phyloP scores from a whole-genome alignment of 345 rosid species.

The Eucalyptus cloeziana region DNA sequence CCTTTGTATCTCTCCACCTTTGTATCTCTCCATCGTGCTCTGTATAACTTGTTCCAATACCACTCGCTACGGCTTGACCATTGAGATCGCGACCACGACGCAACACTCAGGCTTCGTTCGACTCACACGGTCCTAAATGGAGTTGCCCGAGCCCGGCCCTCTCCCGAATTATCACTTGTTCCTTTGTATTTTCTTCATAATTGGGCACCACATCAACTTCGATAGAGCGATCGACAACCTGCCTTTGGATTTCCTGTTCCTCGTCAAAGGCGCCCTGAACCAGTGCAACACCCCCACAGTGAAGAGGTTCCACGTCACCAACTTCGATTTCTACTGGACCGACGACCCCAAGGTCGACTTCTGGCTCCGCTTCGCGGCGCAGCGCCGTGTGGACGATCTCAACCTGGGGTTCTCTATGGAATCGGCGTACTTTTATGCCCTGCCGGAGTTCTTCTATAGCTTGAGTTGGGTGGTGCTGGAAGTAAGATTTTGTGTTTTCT shows the following conservation, averaged over 20 bases:
- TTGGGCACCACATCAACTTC: neutral
- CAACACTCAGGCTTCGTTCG: too few species aligned
- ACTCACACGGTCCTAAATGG: neutral
- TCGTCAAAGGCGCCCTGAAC: neutral
- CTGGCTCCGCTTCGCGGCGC: neutral
- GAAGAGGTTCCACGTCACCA: neutral
- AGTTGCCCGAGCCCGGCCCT: neutral
- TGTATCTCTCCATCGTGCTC: neutral
- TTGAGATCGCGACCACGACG: neutral
- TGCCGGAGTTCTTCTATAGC: neutral
- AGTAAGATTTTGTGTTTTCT: neutral
- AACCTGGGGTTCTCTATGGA: neutral
- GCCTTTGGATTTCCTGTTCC: neutral
- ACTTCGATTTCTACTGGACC: rapidly evolving
- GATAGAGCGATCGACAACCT: neutral
- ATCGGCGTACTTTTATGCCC: rapidly evolving
- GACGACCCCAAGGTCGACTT: neutral
- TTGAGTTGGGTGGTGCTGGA: neutral
- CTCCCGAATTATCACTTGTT: neutral
- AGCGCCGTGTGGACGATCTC: neutral
- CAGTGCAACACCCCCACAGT: neutral
- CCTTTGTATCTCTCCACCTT: neutral
- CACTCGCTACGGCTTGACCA: neutral
- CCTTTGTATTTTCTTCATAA: neutral
- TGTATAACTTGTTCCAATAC: too few species aligned